phyloP scores from a whole-genome alignment of 78 protist genomes.

The Polysphondylium violaceum region DNA sequence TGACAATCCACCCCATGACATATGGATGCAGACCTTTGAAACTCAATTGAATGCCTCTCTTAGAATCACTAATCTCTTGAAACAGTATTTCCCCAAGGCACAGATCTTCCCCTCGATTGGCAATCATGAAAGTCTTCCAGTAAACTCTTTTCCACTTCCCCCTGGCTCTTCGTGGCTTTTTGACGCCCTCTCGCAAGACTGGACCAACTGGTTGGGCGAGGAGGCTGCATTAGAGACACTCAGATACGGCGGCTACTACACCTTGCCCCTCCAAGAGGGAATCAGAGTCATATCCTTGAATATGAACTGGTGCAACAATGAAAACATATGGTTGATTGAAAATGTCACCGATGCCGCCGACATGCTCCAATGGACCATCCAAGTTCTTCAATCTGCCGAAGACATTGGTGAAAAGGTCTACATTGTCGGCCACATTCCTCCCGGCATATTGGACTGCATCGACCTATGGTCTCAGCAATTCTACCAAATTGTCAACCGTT shows the following conservation, averaged over 20 bases:
- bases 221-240: conserved; percentile 1
- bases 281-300: conserved; percentile 19
- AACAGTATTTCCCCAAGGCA: conserved; percentile 21
- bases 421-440: conserved; percentile 66
- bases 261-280: not conserved
- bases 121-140: conserved; percentile 69
- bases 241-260: conserved; percentile 54
- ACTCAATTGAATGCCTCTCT: conserved; percentile 46
- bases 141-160: conserved; percentile 54
- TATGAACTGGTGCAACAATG: conserved; percentile 78
- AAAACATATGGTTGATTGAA: conserved; percentile 18
- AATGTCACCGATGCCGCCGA: conserved; percentile 63
- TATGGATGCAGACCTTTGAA: conserved; percentile 60
- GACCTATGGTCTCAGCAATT: conserved; percentile 56
- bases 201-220: conserved; percentile 32
- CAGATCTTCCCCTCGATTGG: conserved; percentile 62
- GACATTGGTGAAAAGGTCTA: conserved; percentile 39
- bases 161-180: conserved; percentile 40
- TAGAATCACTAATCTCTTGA: conserved; percentile 19
- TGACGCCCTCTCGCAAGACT: conserved; percentile 6
- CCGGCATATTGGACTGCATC: conserved; percentile 61
- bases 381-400: conserved; percentile 27
- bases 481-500: conserved; percentile 52
- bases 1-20: conserved; percentile 75
- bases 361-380: conserved; percentile 37